Percentiles rank a stretch among this genome's conserved stretches.
Evolutionary conservation across 1,139 yeast genomes (phyloP).

Genomic region (Chernovozyma sophiae-reginae): DNA sequence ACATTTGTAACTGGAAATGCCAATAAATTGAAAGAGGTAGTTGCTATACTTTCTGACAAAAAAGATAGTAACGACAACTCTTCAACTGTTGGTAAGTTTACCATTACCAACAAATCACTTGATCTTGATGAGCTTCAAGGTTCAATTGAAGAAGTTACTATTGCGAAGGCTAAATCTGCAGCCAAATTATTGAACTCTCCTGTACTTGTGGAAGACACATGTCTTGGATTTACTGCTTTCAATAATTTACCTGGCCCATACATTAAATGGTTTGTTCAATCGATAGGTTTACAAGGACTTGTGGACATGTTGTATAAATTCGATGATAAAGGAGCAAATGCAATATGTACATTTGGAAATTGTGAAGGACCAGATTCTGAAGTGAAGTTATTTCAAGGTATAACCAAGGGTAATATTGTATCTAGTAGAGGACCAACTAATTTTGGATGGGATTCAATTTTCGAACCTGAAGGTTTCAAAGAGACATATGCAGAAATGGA

Average conservation of each 20-base stretch:
- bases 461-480: slow-evolving; percentile 67
- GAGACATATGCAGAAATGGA: slow-evolving; percentile 93
- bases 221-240: slow-evolving; percentile 77
- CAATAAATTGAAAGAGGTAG: slow-evolving; percentile 81
- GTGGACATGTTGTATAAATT: slow-evolving; percentile 75
- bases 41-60: slow-evolving; percentile 59
- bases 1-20: slow-evolving; percentile 85
- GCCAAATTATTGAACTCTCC: slow-evolving; percentile 62
- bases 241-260: slow-evolving; percentile 88
- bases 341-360: slow-evolving; percentile 90
- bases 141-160: slow-evolving; percentile 73
- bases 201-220: slow-evolving; percentile 93
- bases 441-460: slow-evolving; percentile 95
- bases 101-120: slow-evolving; percentile 55
- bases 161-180: slow-evolving; percentile 76
- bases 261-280: slow-evolving; percentile 81
- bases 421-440: slow-evolving; percentile 68
- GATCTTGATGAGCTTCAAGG: slow-evolving; percentile 94
- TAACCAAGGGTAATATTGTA: slow-evolving; percentile 78
- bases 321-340: slow-evolving; percentile 80
- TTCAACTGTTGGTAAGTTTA: slow-evolving; percentile 47
- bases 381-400: slow-evolving; percentile 77
- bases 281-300: slow-evolving; percentile 69
- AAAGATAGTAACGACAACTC: slow-evolving; percentile 16
- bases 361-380: slow-evolving; percentile 76